Conservation (phyloP, 306 rosid species). For the Quercus mongolica region DNA sequence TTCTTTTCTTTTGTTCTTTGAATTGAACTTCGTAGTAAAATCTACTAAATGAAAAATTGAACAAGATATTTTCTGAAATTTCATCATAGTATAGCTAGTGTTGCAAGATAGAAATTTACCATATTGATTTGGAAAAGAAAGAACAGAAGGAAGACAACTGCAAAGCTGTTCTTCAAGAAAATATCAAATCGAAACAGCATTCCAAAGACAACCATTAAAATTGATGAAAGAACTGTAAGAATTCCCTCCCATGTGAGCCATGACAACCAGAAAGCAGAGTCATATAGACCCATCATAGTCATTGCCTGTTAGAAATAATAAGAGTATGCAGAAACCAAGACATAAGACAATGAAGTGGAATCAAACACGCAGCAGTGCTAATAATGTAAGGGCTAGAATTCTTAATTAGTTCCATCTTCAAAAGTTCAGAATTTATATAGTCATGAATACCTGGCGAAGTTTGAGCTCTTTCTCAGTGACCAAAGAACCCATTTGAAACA, state of each 20-base stretch:
- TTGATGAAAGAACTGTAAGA: constrained; percentile 53
- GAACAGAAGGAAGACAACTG: constrained; percentile 60
- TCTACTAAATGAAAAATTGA: no score
- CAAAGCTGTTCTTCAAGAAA: constrained; percentile 71
- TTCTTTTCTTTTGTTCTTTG: no score
- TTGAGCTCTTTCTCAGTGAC: constrained; percentile 82
- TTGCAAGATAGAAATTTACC: constrained; percentile 44
- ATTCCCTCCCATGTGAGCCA: constrained; percentile 87
- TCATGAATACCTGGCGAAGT: constrained; percentile 68
- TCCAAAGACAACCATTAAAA: constrained; percentile 74
- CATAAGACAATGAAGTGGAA: background rate
- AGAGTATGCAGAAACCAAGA: background rate
- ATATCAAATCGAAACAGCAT: constrained; percentile 81
- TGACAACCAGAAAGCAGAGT: constrained; percentile 82
- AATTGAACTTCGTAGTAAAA: no score
- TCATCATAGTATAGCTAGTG: constrained; percentile 1
- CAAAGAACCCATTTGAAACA: constrained; percentile 72
- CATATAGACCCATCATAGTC: constrained; percentile 89
- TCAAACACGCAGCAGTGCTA: background rate
- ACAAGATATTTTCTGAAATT: no score
- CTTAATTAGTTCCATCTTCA: no score
- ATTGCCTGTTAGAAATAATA: constrained; percentile 53
- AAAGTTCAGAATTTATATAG: no score
- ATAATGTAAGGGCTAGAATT: background rate
- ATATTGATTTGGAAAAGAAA: constrained; percentile 83